Percentiles rank a stretch among this genome's conserved stretches.
Evolutionary conservation across 257 asterid species (phyloP).

Genomic region (Forsythia suspensa): DNA sequence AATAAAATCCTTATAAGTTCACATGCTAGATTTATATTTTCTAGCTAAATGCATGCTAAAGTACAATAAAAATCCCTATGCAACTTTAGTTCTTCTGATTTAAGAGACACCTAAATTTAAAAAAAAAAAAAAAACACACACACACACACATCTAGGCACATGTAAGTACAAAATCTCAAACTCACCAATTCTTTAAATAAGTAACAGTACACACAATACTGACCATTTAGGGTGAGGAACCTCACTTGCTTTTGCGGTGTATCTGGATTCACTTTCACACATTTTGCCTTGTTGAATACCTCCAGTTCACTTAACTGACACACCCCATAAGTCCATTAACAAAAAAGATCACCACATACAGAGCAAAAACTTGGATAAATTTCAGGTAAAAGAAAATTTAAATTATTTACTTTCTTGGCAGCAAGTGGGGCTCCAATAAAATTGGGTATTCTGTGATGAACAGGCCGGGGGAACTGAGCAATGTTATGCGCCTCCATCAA

Average conservation of each 20-base stretch:
- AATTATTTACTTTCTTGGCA: constrained; percentile 54
- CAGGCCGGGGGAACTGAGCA: constrained; percentile 92
- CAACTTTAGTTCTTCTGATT: background rate
- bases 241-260: constrained; percentile 94
- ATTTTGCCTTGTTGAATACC: constrained; percentile 67
- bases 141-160: background rate
- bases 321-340: constrained; percentile 2
- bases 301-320: constrained; percentile 71
- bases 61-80: background rate
- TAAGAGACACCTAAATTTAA: background rate
- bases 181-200: background rate
- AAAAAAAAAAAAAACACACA: too few relatives aligned
- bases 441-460: constrained; percentile 94
- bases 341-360: background rate
- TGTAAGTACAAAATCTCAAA: background rate
- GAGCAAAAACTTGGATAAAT: background rate
- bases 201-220: constrained; percentile 13
- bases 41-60: background rate
- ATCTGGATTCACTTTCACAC: constrained; percentile 95
- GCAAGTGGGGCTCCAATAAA: constrained; percentile 66
- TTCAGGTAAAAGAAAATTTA: background rate
- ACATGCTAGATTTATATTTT: background rate
- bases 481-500: constrained; percentile 79
- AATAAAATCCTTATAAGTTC: background rate
- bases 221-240: constrained; percentile 82